Base-by-base conservation (phyloP, 805 yeast genomes). In the Spathaspora girioi region DNA sequence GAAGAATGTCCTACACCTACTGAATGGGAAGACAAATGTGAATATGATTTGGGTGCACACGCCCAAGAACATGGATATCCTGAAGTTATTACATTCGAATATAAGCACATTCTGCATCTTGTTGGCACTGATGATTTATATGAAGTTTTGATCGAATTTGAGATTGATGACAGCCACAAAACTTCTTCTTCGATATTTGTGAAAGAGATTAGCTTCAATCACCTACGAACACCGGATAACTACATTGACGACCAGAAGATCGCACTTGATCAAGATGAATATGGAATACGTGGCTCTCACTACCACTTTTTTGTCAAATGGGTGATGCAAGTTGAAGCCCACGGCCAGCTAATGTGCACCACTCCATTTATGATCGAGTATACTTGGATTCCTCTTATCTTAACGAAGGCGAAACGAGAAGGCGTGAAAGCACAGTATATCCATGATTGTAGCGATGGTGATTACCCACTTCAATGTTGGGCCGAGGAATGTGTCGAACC, bases 221-320 rank as follows among this genome's bases (percentile, higher is more conserved):
- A 35, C 15, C 40, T 35, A 6, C 40, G 8, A 15, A 35, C 17
- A 14, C 40, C 40, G 2, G 40, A 35, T n/a, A 7, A 35, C 14
- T 35, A 35, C 18, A 3, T 35, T 15, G 15, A 5, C 14, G 8
- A 35, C 14, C 17, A 14, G 2, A 11, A 35, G 17, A 2, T 35
- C 3, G 40, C 40, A 11, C 17, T 14, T n/a, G 40, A 14, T 35
- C 11, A 35, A 15, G 40, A 35, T 35, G 2, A 4, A 6, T 11
- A 35, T 6, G 11, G 5, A 35, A n/a, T 35, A 11, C 8, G 9
- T 14, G 15, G 9, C 4, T 35, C 40, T 7, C 40, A 11, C 14
- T 14, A 35, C 40, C 46, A 44, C 40, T 44, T 44, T 32, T 31
- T 19, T 20, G 46, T 44, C 11, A 17, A 18, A 11, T 44, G 46